Percentiles rank a stretch among this genome's conserved stretches.
Evolutionary conservation across 2,329 filamentous ascomycete species (phyloP).

Genomic region (Drechslera avenae): DNA sequence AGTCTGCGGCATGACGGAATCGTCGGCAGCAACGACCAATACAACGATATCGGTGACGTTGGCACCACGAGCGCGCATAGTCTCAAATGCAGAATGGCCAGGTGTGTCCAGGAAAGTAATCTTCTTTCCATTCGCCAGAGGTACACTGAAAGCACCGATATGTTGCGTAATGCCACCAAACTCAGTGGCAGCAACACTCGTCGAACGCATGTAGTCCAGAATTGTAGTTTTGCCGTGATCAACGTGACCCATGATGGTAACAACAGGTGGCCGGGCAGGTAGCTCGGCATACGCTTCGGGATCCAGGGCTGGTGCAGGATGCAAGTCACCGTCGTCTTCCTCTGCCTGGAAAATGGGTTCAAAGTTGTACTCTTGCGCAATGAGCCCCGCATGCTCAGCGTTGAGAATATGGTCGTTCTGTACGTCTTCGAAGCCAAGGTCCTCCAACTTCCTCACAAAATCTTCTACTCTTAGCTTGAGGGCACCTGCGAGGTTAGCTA

Average conservation of each 20-base stretch:
- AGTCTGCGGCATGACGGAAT: conserved; percentile 97
- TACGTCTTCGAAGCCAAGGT: conserved; percentile 91
- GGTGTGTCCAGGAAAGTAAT: conserved; percentile 98
- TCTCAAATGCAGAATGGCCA: conserved; percentile 92
- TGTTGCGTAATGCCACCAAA: conserved; percentile 98
- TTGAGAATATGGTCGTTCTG: conserved; percentile 84
- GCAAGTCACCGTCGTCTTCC: conserved; percentile 71
- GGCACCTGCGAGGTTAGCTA: conserved; percentile 78
- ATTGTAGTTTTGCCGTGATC: conserved; percentile 98
- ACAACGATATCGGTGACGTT: conserved; percentile 97
- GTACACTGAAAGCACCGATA: conserved; percentile 95
- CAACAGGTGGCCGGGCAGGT: conserved; percentile 82
- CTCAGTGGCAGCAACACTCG: conserved; percentile 86
- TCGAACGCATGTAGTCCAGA: conserved; percentile 89
- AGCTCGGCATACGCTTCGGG: conserved; percentile 67
- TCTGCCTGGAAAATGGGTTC: conserved; percentile 75
- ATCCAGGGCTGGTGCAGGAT: conserved; percentile 59
- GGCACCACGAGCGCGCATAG: conserved; percentile 93
- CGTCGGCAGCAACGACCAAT: conserved; percentile 92
- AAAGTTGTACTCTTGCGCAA: conserved; percentile 91
- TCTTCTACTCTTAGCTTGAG: conserved; percentile 71
- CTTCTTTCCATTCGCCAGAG: conserved; percentile 77
- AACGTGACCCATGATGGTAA: conserved; percentile 99
- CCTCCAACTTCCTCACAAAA: conserved; percentile 76
- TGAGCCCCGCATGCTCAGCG: conserved; percentile 84